Evolutionary conservation across 192 early-diverging fungal genomes (phyloP).

Genomic region (Gonapodya prolifera): DNA sequence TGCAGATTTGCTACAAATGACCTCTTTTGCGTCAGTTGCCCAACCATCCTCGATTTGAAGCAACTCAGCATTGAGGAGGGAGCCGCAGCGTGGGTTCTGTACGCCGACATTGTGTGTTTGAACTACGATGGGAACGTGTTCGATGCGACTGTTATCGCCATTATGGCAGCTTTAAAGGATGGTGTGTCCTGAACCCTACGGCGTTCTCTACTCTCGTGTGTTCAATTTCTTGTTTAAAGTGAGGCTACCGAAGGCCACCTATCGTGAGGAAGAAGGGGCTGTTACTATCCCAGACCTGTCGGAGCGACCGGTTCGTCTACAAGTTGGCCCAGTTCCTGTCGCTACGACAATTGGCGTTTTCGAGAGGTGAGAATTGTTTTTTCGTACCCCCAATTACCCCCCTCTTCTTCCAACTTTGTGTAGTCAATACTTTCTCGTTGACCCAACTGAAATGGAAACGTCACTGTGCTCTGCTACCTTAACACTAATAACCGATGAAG

Average conservation of each 20-base stretch:
- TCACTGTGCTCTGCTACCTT: constrained; percentile 33
- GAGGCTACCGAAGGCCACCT: constrained; percentile 53
- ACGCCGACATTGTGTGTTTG: constrained; percentile 80
- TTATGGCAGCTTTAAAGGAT: constrained; percentile 64
- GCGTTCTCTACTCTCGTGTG: constrained; percentile 4
- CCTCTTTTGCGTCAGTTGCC: constrained; percentile 17
- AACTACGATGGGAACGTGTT: constrained; percentile 82
- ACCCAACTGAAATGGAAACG: constrained; percentile 64
- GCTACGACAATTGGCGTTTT: constrained; percentile 23
- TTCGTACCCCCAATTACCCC: neutral
- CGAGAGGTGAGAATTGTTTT: neutral
- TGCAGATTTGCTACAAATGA: neutral
- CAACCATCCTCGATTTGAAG: constrained; percentile 45
- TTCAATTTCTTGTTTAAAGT: constrained; percentile 22
- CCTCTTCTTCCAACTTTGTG: neutral
- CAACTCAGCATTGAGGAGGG: constrained; percentile 67
- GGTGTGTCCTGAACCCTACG: constrained; percentile 22
- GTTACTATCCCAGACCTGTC: constrained; percentile 48
- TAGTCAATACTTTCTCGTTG: constrained; percentile 27
- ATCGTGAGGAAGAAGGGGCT: constrained; percentile 38
- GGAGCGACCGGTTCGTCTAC: constrained; percentile 24
- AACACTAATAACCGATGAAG: constrained; percentile 44
- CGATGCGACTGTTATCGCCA: constrained; percentile 70
- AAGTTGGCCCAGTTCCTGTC: constrained; percentile 31
- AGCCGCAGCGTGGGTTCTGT: constrained; percentile 73